phyloP scores from a whole-genome alignment of 495 filamentous ascomycete species.

The Letharia lupina region DNA sequence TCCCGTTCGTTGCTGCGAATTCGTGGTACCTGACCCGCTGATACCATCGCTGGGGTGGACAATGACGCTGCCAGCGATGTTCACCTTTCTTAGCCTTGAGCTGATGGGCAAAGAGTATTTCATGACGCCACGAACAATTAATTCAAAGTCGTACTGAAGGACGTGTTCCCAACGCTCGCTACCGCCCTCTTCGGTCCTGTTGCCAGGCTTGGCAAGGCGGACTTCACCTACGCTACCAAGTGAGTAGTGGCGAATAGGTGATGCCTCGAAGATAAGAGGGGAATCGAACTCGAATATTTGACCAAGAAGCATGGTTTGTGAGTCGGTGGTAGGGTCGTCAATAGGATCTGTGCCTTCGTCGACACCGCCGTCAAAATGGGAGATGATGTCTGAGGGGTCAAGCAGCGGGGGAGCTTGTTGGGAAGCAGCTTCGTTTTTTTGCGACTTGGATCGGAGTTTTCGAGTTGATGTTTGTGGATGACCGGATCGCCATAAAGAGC shows the following conservation, averaged over 20 bases:
- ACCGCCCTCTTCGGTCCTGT: constrained; percentile 77
- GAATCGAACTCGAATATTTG: constrained; percentile 81
- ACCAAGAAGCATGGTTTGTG: constrained; percentile 82
- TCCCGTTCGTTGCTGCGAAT: not conserved
- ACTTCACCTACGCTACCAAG: constrained; percentile 73
- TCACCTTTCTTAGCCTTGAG: constrained; percentile 50
- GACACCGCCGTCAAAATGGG: constrained; percentile 34
- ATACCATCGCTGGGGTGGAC: constrained; percentile 40
- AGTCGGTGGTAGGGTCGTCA: constrained; percentile 52
- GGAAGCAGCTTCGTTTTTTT: not conserved
- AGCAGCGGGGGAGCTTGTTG: not conserved
- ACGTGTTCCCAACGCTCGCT: constrained; percentile 88
- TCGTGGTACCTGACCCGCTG: constrained; percentile 8
- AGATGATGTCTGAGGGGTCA: constrained; percentile 6
- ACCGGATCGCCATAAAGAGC: constrained; percentile 63
- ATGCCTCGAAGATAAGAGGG: constrained; percentile 76
- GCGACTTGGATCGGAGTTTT: not conserved
- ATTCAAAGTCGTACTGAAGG: constrained; percentile 79
- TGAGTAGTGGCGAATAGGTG: constrained; percentile 60
- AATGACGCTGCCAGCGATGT: constrained; percentile 44
- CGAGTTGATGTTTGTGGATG: constrained; percentile 18
- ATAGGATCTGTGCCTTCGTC: constrained; percentile 70
- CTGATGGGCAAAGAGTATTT: constrained; percentile 84
- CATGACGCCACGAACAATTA: constrained; percentile 82
- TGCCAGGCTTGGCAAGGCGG: constrained; percentile 72